These are phyloP conservation scores for Ganoderma sinense DNA, from an alignment of 1,284 basidiomycete species.

Conservation along the genomic window DNA sequence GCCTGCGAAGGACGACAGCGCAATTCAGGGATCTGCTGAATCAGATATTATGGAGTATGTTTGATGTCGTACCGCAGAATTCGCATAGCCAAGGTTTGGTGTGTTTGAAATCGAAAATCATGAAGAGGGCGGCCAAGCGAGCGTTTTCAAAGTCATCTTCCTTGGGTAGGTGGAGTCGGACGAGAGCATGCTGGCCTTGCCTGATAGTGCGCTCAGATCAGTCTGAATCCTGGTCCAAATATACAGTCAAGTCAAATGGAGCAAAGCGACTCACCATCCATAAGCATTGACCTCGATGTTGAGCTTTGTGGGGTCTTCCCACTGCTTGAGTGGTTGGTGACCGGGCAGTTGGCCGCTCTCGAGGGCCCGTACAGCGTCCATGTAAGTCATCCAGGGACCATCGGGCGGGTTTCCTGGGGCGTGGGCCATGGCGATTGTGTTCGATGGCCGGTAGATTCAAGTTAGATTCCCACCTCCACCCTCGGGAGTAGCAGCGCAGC, in stretches of 20 bases:
- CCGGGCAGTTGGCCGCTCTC: constrained; percentile 14
- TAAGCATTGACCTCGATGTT: constrained; percentile 21
- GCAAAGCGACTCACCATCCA: constrained; percentile 15
- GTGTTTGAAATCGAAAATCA: constrained; percentile 22
- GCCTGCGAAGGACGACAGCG: neutral
- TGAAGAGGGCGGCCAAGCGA: constrained; percentile 12
- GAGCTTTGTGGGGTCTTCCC: constrained; percentile 16
- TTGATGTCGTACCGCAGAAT: constrained; percentile 13
- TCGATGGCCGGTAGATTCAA: neutral
- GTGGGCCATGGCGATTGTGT: neutral
- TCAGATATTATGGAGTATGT: too few relatives aligned
- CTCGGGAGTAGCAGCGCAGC: neutral
- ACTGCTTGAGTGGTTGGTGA: constrained; percentile 15
- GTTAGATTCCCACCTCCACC: neutral
- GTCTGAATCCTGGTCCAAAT: neutral
- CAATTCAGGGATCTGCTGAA: neutral
- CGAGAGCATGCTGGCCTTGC: constrained; percentile 12
- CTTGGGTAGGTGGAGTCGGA: constrained; percentile 24
- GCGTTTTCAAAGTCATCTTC: constrained; percentile 13
- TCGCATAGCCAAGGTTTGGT: constrained; percentile 24
- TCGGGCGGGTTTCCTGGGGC: neutral
- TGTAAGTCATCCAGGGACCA: neutral
- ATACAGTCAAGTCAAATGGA: neutral
- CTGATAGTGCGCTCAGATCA: neutral
- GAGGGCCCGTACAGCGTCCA: neutral